Evolutionary conservation across 1,139 yeast genomes (phyloP).

Genomic region (Blastobotrys apis): DNA sequence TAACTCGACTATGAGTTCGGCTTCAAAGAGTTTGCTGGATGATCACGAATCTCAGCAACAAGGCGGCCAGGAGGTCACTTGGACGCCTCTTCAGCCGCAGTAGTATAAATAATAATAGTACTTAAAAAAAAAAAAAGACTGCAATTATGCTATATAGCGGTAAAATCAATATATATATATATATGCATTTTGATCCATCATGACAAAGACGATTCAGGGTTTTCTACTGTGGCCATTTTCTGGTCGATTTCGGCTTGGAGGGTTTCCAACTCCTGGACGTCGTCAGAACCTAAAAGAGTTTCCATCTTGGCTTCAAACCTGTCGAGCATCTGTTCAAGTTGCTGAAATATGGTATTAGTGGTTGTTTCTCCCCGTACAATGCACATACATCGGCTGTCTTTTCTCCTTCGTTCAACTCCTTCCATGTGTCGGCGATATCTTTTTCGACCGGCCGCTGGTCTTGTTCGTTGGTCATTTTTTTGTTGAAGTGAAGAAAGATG

Average conservation of each 20-base stretch:
- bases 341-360: constrained; percentile 16
- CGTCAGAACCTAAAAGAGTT: constrained; percentile 36
- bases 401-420: constrained; percentile 54
- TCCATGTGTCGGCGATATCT: constrained; percentile 46
- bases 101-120: no score
- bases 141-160: no score
- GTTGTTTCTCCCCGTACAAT: background rate
- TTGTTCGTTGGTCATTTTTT: constrained; percentile 15
- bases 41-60: constrained; percentile 13
- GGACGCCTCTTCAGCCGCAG: constrained; percentile 24
- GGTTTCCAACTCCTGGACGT: constrained; percentile 21
- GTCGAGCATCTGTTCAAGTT: constrained; percentile 54
- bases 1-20: background rate
- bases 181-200: no score
- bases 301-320: constrained; percentile 54
- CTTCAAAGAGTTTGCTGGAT: constrained; percentile 3
- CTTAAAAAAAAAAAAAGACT: no score
- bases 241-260: constrained; percentile 18
- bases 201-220: no score
- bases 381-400: constrained; percentile 45
- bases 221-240: no score
- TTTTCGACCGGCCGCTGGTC: constrained; percentile 18
- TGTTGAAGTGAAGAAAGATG: no score
- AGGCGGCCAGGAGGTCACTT: constrained; percentile 10
- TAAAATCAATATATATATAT: no score